Evolutionary conservation across 75 land plant genomes (phyloP).

Genomic region (Adiantum capillusveneris): DNA sequence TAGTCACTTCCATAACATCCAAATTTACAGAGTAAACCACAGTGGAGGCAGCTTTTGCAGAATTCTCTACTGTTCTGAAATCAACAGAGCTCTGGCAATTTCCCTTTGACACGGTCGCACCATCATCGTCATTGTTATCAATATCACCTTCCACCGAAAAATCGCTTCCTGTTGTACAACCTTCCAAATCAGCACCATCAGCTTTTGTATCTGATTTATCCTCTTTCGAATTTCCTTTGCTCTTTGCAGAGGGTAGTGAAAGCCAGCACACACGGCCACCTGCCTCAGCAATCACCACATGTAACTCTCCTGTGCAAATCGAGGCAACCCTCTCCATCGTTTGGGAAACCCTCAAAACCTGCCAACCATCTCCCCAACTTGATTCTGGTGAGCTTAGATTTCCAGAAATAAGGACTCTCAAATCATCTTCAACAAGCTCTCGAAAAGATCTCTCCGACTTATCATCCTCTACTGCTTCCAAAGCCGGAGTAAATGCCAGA

Average conservation of each 20-base stretch:
- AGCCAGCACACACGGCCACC: conserved; percentile 17
- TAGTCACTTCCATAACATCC: conserved; percentile 5
- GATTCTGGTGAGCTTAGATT: not conserved
- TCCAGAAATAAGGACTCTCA: not conserved
- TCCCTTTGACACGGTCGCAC: too few species aligned
- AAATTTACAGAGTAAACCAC: conserved; percentile 4
- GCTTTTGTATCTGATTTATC: not conserved
- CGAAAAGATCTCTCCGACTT: not conserved
- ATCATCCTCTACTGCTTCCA: not conserved
- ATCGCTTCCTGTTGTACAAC: not conserved
- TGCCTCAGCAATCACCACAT: conserved; percentile 13
- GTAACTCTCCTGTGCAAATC: conserved; percentile 16
- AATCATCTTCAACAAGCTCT: conserved; percentile 1
- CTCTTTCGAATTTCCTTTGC: not conserved
- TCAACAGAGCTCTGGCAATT: not conserved
- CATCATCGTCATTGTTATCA: not conserved
- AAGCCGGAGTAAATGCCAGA: not conserved
- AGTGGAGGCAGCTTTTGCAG: not conserved
- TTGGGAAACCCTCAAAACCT: not conserved
- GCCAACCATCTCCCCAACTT: not conserved
- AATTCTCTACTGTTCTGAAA: not conserved
- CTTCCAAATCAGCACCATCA: conserved; percentile 2
- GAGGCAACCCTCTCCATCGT: not conserved
- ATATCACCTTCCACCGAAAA: not conserved
- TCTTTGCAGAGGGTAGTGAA: conserved; percentile 7